These are phyloP conservation scores for Pichia sp. DNA, from an alignment of 1,139 yeast species.

Conservation along the genomic window DNA sequence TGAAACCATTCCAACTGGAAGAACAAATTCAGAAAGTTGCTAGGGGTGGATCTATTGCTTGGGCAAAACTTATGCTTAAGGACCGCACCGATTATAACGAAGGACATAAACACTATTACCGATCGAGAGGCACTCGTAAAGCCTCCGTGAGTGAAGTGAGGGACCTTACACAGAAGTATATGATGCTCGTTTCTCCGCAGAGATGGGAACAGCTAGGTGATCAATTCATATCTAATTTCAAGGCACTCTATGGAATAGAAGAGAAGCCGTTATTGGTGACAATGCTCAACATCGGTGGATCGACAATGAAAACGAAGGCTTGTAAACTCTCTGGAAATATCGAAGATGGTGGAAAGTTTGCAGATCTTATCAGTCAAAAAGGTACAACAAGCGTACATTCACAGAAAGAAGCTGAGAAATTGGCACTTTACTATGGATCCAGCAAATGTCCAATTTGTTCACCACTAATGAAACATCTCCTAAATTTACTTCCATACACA, in stretches of 20 bases:
- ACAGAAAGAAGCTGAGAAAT: too few species aligned
- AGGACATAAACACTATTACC: too few species aligned
- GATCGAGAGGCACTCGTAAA: too few species aligned
- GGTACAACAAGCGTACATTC: too few species aligned
- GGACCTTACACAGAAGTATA: too few species aligned
- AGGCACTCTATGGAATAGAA: constrained; percentile 64
- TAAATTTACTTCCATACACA: constrained; percentile 63
- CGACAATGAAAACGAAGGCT: constrained; percentile 68
- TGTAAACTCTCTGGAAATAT: constrained; percentile 12
- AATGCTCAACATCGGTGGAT: constrained; percentile 68
- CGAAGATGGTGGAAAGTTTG: too few species aligned
- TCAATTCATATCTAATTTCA: constrained; percentile 58
- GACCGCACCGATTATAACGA: too few species aligned
- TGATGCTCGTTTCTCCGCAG: background rate
- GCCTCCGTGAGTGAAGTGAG: too few species aligned
- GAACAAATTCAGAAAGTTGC: constrained; percentile 19
- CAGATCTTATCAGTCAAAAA: too few species aligned
- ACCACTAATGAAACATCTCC: constrained; percentile 53
- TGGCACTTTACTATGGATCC: too few species aligned
- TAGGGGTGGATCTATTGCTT: constrained; percentile 22
- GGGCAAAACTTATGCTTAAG: constrained; percentile 18
- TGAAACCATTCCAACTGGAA: constrained; percentile 9
- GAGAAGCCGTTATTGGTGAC: constrained; percentile 58
- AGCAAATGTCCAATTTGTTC: constrained; percentile 86
- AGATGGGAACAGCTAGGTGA: constrained; percentile 61